Conservation (phyloP, 1,284 basidiomycete species). For the Irpex sp. region DNA sequence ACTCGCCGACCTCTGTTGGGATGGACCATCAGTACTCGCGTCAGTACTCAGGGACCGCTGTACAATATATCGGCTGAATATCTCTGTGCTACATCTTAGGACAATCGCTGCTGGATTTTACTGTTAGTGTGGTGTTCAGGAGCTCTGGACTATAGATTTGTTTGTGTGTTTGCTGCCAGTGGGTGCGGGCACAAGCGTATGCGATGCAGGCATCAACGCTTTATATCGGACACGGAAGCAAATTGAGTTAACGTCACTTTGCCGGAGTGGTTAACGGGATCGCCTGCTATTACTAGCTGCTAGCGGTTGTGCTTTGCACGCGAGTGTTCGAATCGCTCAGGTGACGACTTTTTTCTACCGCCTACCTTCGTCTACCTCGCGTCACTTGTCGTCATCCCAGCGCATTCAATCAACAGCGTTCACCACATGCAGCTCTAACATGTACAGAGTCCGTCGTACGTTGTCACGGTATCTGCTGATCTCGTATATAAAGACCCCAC, state of each 20-base stretch:
- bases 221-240: neutral
- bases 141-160: too few species aligned
- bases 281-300: slow-evolving; percentile 60
- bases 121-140: too few species aligned
- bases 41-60: too few species aligned
- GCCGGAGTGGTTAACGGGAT: slow-evolving; percentile 89
- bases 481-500: neutral
- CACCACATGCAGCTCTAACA: neutral
- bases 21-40: too few species aligned
- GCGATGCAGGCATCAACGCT: too few species aligned
- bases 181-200: too few species aligned
- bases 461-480: neutral
- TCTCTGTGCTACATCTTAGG: too few species aligned
- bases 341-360: slow-evolving; percentile 54
- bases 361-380: too few species aligned
- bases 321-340: slow-evolving; percentile 84
- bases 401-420: neutral
- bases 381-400: neutral
- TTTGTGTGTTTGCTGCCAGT: too few species aligned
- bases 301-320: slow-evolving; percentile 78
- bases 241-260: slow-evolving; percentile 53
- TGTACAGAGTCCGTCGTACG: neutral
- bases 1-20: too few species aligned
- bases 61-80: too few species aligned
- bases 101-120: too few species aligned